Evolutionary conservation across 495 filamentous ascomycete genomes (phyloP).

Genomic region (Ramalina intermedia): DNA sequence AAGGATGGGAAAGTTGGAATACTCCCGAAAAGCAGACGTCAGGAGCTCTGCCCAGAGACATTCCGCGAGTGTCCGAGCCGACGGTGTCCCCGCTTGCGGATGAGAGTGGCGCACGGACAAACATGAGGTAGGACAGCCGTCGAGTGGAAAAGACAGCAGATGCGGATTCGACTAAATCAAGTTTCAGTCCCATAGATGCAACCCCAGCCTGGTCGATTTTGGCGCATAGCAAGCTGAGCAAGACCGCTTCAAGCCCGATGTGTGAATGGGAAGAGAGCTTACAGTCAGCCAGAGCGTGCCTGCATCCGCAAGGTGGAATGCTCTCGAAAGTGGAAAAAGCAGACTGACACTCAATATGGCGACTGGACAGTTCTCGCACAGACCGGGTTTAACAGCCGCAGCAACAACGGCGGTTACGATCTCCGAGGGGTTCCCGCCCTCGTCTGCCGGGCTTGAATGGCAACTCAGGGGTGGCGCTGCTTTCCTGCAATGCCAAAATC

Average conservation of each 20-base stretch:
- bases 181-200: slow-evolving; percentile 10
- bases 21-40: slow-evolving; percentile 33
- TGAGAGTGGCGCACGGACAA: slow-evolving; percentile 34
- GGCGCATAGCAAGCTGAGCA: slow-evolving; percentile 50
- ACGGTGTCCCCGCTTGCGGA: slow-evolving; percentile 30
- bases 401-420: no score
- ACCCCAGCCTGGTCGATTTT: slow-evolving; percentile 43
- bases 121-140: slow-evolving; percentile 34
- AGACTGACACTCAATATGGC: no score
- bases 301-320: no score
- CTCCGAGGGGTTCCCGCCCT: no score
- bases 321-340: no score
- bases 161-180: neutral
- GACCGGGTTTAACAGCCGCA: no score
- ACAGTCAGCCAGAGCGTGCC: slow-evolving; percentile 7
- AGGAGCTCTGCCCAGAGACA: slow-evolving; percentile 34
- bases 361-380: no score
- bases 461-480: no score
- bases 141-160: neutral
- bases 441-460: no score
- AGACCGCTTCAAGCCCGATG: slow-evolving; percentile 59
- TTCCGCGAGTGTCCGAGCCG: slow-evolving; percentile 17
- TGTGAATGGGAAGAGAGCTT: slow-evolving; percentile 54
- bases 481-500: no score
- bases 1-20: slow-evolving; percentile 64